phyloP scores from a whole-genome alignment of 1,284 basidiomycete species.

The Ganoderma leucocontextum region DNA sequence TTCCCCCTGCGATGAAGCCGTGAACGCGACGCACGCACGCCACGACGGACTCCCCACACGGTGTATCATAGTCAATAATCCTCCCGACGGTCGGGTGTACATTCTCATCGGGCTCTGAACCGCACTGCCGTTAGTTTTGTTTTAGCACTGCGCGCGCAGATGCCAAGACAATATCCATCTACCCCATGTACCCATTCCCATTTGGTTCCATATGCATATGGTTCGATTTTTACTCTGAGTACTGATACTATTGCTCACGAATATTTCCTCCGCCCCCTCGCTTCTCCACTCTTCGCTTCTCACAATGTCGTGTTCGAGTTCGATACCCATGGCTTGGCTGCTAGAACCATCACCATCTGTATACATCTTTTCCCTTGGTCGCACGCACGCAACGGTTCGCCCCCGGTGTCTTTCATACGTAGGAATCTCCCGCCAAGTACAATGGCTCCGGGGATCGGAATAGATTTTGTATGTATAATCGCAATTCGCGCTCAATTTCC shows the following conservation, averaged over 20 bases:
- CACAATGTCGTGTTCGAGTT: conserved; percentile 6
- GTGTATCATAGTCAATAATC: conserved; percentile 29
- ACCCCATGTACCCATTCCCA: conserved; percentile 21
- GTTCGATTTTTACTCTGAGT: conserved; percentile 9
- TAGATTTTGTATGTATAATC: conserved; percentile 31
- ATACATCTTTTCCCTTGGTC: conserved; percentile 22
- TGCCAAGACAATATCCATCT: conserved; percentile 14
- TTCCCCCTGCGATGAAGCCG: conserved; percentile 25
- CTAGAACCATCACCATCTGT: conserved; percentile 27
- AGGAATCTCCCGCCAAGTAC: conserved; percentile 8
- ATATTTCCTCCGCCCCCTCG: neutral
- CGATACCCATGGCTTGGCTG: conserved; percentile 27
- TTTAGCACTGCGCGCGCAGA: neutral
- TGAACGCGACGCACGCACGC: conserved; percentile 15
- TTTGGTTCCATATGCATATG: conserved; percentile 20
- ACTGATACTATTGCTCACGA: conserved; percentile 8
- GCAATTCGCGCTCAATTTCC: neutral
- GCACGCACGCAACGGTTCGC: conserved; percentile 16
- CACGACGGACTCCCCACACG: conserved; percentile 22
- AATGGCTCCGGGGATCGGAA: conserved; percentile 15
- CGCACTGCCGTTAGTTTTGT: conserved; percentile 7
- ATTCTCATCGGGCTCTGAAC: conserved; percentile 9
- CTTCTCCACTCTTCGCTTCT: neutral
- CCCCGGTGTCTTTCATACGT: conserved; percentile 28
- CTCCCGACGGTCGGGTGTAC: conserved; percentile 16